Evolutionary conservation across 495 filamentous ascomycete genomes (phyloP), one percentile per base, ranked within the genome.

Genomic region (Hypoxylon lienhwacheense): DNA sequence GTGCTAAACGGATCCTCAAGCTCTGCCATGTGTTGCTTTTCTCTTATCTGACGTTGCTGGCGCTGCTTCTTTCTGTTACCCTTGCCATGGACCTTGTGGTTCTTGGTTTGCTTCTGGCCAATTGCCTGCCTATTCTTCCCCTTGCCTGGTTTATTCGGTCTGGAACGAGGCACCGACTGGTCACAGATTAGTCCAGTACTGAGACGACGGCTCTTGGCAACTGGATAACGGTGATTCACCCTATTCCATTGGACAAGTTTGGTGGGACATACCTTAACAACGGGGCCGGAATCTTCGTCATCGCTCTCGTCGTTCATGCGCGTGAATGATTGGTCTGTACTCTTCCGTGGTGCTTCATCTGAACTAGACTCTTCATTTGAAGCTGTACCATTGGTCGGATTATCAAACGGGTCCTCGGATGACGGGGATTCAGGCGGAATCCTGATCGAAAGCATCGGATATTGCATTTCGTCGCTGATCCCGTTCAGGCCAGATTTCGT

Each of bases 401-500:
- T 49, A 14, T 67, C 65, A 19, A 46, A 40, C 36, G 47, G 57
- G 20, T 67, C 65, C 34, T 67, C 65, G 1, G 65, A 67, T 4
- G 61, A 67, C 10, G 52, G 52, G 0, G 54, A 56, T 24, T 60
- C 57, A 6, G 29, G 67, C 33, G 64, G 66, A 45, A 51, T 28
- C 17, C 88, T 82, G 4, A 79, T 77, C 21, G 75, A 71, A 49
- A 95, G 74, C 5, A 63, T 63, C 0, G 82, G 80, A 40, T 82
- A 83, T 0, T 72, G 61, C 36, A 76, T 85, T 44, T 75, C 76
- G 0, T 84, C 79, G 12, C 77, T 71, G 2, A 89, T 54, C 4
- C 65, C 69, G n/a, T 75, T 78, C 71, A 80, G 88, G n/a, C 87
- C 89, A 6, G 77, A 74, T 2, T 75, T 78, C 71, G 80, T 88